Evolutionary conservation across 1,139 yeast species (phyloP).

Genomic region (Geotrichum histeridarum): DNA sequence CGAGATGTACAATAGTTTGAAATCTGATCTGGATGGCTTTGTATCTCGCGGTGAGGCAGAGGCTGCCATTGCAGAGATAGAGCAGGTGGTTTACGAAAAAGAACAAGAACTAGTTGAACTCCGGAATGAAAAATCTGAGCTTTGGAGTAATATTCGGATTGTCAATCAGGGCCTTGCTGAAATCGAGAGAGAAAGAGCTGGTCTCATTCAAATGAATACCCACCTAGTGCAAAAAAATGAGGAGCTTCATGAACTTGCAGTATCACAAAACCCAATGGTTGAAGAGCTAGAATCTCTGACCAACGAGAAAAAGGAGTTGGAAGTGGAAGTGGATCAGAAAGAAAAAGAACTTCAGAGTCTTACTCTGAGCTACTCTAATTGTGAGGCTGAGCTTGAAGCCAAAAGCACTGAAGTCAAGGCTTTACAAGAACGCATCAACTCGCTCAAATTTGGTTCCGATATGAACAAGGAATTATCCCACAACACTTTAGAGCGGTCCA

Average conservation of each 20-base stretch:
- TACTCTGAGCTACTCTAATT: neutral
- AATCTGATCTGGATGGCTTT: slow-evolving; percentile 6
- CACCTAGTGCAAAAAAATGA: slow-evolving; percentile 9
- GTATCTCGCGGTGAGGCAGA: slow-evolving; percentile 14
- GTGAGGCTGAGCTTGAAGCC: slow-evolving; percentile 12
- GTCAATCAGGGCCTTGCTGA: slow-evolving; percentile 14
- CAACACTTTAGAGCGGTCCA: neutral
- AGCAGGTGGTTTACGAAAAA: slow-evolving; percentile 13
- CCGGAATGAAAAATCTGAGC: slow-evolving; percentile 7
- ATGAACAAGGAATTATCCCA: too few species aligned
- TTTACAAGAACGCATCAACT: slow-evolving; percentile 9
- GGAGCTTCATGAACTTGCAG: slow-evolving; percentile 7
- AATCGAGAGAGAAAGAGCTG: slow-evolving; percentile 13
- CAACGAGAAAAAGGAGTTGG: neutral
- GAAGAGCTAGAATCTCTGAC: slow-evolving; percentile 3
- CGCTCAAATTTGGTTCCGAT: neutral
- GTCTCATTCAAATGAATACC: slow-evolving; percentile 6
- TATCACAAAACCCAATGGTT: neutral
- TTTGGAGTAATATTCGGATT: slow-evolving; percentile 13
- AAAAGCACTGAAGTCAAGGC: slow-evolving; percentile 10
- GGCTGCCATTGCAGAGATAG: slow-evolving; percentile 10
- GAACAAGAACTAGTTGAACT: slow-evolving; percentile 15
- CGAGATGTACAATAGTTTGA: slow-evolving; percentile 8
- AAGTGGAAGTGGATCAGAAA: neutral
- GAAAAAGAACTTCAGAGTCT: slow-evolving; percentile 2